A percentile compares a stretch with the other conserved stretches of the same genome.
Evolutionary conservation across 2,329 filamentous ascomycete genomes (phyloP).

Genomic region (Xylaria hypoxylon): DNA sequence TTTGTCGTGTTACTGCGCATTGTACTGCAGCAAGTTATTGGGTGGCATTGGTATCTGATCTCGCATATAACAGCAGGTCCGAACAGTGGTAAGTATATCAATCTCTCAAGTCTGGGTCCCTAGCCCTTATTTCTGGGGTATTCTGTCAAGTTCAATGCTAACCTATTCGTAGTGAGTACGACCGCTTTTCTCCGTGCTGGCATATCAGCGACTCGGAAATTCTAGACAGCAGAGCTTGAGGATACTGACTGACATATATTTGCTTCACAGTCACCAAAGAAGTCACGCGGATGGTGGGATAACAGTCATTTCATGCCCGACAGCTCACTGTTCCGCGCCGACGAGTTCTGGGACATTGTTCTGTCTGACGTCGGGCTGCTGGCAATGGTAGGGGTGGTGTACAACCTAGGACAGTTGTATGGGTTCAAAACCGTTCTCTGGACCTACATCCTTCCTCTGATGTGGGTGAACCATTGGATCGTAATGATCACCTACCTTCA

Average conservation of each 20-base stretch:
- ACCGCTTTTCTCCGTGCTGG: neutral
- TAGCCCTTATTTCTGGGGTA: neutral
- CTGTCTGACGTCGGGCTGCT: constrained; percentile 70
- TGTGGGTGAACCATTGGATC: constrained; percentile 78
- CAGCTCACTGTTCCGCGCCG: constrained; percentile 69
- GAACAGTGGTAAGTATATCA: constrained; percentile 73
- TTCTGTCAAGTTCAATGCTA: neutral
- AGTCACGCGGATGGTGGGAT: constrained; percentile 56
- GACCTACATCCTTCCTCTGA: constrained; percentile 71
- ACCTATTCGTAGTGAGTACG: constrained; percentile 1
- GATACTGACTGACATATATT: constrained; percentile 51
- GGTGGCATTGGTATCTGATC: constrained; percentile 33
- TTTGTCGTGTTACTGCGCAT: constrained; percentile 32
- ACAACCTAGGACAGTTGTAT: constrained; percentile 62
- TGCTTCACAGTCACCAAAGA: constrained; percentile 54
- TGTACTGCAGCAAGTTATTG: constrained; percentile 30
- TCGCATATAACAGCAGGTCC: constrained; percentile 33
- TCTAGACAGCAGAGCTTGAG: constrained; percentile 48
- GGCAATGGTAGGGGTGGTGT: constrained; percentile 64
- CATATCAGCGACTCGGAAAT: too few relatives aligned
- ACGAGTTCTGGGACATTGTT: constrained; percentile 66
- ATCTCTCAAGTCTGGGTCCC: neutral
- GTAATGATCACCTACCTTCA: constrained; percentile 79
- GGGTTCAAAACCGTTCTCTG: constrained; percentile 67
- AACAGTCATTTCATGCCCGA: constrained; percentile 71